Conservation (phyloP, 148 eudicot species). For the Rhododendron henanense region DNA sequence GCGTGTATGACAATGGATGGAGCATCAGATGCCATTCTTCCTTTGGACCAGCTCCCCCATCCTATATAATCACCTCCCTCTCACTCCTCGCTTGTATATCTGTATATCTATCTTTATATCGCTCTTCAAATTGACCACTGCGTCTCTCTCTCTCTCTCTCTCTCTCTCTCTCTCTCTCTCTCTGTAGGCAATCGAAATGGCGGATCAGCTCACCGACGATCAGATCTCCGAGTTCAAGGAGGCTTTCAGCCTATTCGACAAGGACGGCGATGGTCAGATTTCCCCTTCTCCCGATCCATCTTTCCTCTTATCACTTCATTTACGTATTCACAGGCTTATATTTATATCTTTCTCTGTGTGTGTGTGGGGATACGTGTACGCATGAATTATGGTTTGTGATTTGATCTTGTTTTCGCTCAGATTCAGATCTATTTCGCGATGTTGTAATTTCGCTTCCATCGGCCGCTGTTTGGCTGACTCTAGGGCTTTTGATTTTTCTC, state of each 20-base stretch:
- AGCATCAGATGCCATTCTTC: neutral
- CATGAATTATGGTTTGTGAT: neutral
- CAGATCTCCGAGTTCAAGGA: conserved; percentile 14
- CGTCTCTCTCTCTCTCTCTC: neutral
- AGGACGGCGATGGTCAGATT: conserved; percentile 12
- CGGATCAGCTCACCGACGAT: conserved; percentile 12
- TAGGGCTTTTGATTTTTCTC: neutral
- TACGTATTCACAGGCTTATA: neutral
- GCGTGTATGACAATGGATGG: neutral
- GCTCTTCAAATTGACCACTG: neutral
- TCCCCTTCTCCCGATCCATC: neutral
- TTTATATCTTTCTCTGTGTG: neutral
- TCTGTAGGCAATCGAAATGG: neutral
- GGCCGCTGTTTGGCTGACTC: neutral
- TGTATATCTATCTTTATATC: neutral
- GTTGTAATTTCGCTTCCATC: neutral
- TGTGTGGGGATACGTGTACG: neutral
- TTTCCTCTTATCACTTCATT: neutral
- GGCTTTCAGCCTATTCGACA: conserved; percentile 10
- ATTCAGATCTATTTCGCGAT: conserved; percentile 8
- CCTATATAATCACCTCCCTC: neutral
- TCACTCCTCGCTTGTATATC: neutral
- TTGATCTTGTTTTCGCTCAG: neutral
- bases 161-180: neutral
- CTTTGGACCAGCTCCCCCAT: neutral